Conservation (phyloP, 108 stramenopile genomes). For the Chaetoceros muelleri region DNA sequence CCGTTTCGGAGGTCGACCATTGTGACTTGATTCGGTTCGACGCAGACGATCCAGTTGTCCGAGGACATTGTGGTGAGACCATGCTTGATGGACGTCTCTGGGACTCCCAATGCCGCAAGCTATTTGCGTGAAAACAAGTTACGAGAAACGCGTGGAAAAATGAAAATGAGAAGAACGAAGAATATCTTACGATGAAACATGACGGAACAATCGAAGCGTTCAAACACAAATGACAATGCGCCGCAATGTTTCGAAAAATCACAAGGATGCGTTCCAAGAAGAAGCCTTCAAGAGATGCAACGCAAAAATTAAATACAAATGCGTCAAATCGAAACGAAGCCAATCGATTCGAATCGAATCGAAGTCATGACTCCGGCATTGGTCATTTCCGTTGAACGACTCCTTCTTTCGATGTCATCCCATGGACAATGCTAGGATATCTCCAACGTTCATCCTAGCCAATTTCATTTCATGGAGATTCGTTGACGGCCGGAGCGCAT, state of each 20-base stretch:
- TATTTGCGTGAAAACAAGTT: too few species aligned
- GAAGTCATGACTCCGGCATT: too few species aligned
- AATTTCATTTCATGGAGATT: too few species aligned
- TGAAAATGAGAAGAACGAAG: conserved; percentile 5
- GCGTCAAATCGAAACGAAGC: too few species aligned
- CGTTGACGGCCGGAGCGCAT: too few species aligned
- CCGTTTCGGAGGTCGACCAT: conserved; percentile 89
- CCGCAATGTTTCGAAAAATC: neutral
- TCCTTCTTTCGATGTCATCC: too few species aligned
- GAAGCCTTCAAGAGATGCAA: neutral
- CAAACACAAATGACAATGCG: neutral
- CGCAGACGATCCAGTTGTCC: conserved; percentile 89
- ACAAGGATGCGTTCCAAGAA: neutral
- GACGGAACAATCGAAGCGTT: neutral
- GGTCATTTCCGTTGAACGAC: too few species aligned
- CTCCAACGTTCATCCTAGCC: too few species aligned
- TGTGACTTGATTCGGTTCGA: conserved; percentile 81
- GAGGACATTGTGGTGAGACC: conserved; percentile 85
- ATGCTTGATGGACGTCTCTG: conserved; percentile 86
- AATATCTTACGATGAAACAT: conserved; percentile 5
- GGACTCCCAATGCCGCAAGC: conserved; percentile 88
- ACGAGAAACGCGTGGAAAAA: neutral
- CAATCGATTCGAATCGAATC: too few species aligned
- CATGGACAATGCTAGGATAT: too few species aligned
- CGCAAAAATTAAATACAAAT: too few species aligned